Base-by-base conservation (phyloP, 2,329 filamentous ascomycete genomes). In the Phoma sp. region DNA sequence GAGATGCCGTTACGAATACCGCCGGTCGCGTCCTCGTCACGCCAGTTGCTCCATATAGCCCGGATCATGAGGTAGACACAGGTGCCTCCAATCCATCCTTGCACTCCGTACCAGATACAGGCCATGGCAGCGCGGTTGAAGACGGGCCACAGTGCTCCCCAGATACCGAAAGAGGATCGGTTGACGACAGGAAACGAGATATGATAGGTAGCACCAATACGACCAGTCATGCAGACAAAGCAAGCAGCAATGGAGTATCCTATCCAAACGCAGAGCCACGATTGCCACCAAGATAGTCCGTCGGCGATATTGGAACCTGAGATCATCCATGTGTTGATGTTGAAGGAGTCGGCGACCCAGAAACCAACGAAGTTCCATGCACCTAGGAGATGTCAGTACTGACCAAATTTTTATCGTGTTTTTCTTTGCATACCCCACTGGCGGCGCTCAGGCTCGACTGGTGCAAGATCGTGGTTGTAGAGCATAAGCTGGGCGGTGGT, bases 61-160 rank as follows among this genome's bases (percentile, higher is more conserved):
- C 88, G 83, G 58, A 96, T 93, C 91, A 96, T 96, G 53, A 96
- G 78, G 59, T 92, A 92, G 4, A 96, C 87, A 64, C 92, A 96
- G 53, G 89, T 75, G 65, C 83, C 83, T 64, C 92, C 92, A 59
- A 96, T 96, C 79, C 91, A 96, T 5, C 85, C 77, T 72, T 95
- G 91, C 21, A 96, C 91, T 42, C 90, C 91, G 59, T 93, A 93
- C 92, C 91, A 96, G 57, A 96, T 85, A 63, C 90, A 92, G 2
- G 90, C 88, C 83, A 96, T 93, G 6, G 86, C 91, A n/a, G 91
- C 90, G 34, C 92, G 85, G 69, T 96, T 96, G 62, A 96, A 87
- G 0, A 96, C 87, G 0, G 92, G 92, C 92, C 92, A 96, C 45
- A 96, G 76, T 23, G 87, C 88, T 1, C 93, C 93, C 90, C 90